phyloP scores from a whole-genome alignment of 2,329 filamentous ascomycete species.

The Fusarium compactum region DNA sequence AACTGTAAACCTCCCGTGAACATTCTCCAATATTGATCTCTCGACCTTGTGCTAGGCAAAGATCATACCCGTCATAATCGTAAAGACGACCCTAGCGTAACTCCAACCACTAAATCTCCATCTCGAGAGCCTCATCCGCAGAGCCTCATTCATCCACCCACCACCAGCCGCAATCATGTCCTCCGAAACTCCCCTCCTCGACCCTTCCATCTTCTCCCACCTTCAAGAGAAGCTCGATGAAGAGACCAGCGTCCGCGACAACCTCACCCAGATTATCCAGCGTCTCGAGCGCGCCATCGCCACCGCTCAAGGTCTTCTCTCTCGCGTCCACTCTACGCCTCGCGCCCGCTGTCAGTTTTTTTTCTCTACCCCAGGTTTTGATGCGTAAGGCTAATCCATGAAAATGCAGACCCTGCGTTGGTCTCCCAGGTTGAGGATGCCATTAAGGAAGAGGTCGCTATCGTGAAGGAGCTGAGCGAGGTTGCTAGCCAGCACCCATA shows the following conservation, averaged over 20 bases:
- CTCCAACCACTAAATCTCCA: constrained; percentile 11
- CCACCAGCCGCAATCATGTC: constrained; percentile 46
- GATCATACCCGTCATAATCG: background rate
- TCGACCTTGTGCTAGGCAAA: constrained; percentile 12
- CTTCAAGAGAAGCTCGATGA: constrained; percentile 92
- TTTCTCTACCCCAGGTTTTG: background rate
- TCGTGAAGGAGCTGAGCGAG: constrained; percentile 75
- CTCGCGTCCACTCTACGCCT: constrained; percentile 89
- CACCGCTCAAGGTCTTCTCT: constrained; percentile 84
- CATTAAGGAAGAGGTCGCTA: constrained; percentile 78
- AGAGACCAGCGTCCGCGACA: constrained; percentile 84
- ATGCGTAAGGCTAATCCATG: background rate
- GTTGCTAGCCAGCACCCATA: constrained; percentile 90
- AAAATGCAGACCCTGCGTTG: constrained; percentile 68
- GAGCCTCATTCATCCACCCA: constrained; percentile 33
- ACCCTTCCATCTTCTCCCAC: constrained; percentile 86
- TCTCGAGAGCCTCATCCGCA: constrained; percentile 33
- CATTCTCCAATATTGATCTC: background rate
- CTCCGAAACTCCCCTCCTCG: constrained; percentile 61
- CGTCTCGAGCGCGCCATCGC: constrained; percentile 86
- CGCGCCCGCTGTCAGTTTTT: constrained; percentile 63
- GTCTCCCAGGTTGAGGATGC: constrained; percentile 77
- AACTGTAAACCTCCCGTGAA: background rate
- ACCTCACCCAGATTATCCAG: constrained; percentile 84
- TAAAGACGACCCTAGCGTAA: constrained; percentile 22